These are phyloP conservation scores for Gaillardinia entomophila DNA, from an alignment of 805 yeast species.

Conservation along the genomic window DNA sequence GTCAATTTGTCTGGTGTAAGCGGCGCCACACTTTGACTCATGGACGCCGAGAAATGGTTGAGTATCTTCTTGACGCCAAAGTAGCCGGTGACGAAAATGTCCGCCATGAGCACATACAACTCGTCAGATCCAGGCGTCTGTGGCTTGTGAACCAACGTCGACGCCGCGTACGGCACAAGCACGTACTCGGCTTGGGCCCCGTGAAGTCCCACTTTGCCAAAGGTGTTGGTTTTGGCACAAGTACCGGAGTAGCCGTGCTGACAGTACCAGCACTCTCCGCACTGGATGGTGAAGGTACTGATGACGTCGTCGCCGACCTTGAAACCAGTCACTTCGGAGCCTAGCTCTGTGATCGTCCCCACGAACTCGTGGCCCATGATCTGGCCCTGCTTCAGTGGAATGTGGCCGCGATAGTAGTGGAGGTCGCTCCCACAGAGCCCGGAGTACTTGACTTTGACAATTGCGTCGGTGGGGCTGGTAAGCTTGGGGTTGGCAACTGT, in stretches of 20 bases:
- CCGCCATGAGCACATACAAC: slow-evolving; percentile 53
- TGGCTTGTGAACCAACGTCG: slow-evolving; percentile 44
- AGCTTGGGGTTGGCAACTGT: slow-evolving; percentile 36
- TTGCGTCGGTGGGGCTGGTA: slow-evolving; percentile 34
- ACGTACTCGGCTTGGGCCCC: slow-evolving; percentile 64
- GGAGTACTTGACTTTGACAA: slow-evolving; percentile 41
- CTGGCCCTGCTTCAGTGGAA: slow-evolving; percentile 26
- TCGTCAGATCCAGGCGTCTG: slow-evolving; percentile 27
- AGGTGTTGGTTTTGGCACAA: slow-evolving; percentile 49
- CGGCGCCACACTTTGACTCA: slow-evolving; percentile 13
- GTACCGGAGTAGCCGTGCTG: slow-evolving; percentile 48
- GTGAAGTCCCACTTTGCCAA: slow-evolving; percentile 51
- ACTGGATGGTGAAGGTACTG: slow-evolving; percentile 48
- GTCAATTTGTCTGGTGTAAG: slow-evolving; percentile 20
- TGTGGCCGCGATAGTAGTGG: slow-evolving; percentile 50
- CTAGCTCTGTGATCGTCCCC: slow-evolving; percentile 39
- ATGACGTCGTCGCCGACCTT: slow-evolving; percentile 43
- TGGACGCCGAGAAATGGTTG: slow-evolving; percentile 11
- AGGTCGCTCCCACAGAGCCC: slow-evolving; percentile 54
- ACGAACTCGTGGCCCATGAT: slow-evolving; percentile 51
- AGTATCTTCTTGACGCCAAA: slow-evolving; percentile 49
- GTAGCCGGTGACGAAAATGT: slow-evolving; percentile 61
- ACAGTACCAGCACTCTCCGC: slow-evolving; percentile 59
- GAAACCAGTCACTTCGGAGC: slow-evolving; percentile 24
- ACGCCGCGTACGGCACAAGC: slow-evolving; percentile 51